Conservation (phyloP, 352 stramenopile genomes). For the Bremia lactucae region DNA sequence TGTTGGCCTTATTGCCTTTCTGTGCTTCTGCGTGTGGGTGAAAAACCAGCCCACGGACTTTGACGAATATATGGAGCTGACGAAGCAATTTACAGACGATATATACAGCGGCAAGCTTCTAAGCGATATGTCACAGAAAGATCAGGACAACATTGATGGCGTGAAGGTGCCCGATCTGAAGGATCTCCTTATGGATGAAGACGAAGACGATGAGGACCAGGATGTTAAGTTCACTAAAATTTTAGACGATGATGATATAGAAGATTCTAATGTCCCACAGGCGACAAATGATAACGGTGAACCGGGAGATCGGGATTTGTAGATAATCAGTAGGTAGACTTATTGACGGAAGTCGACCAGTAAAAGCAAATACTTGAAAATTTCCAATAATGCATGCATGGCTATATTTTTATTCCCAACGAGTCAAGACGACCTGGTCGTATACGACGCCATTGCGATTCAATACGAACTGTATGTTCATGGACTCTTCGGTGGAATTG, state of each 20-base stretch:
- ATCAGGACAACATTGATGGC: conserved; percentile 97
- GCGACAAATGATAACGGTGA: conserved; percentile 26
- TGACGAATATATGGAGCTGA: conserved; percentile 96
- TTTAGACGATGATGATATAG: conserved; percentile 65
- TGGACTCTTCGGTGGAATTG: conserved; percentile 44
- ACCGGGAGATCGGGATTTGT: conserved; percentile 57
- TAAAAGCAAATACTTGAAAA: too few relatives aligned
- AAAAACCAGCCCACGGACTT: conserved; percentile 99
- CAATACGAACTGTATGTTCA: conserved; percentile 68
- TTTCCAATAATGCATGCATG: too few relatives aligned
- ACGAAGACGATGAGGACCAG: conserved; percentile 67
- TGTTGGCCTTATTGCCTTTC: conserved; percentile 86
- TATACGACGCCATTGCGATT: conserved; percentile 76
- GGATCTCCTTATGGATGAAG: conserved; percentile 77
- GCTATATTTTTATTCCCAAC: conserved; percentile 28
- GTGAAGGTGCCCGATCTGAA: conserved; percentile 86
- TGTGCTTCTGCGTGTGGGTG: conserved; percentile 95
- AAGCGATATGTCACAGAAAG: conserved; percentile 94
- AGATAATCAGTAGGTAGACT: conserved; percentile 23
- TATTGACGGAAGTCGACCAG: conserved; percentile 14
- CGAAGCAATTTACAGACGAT: conserved; percentile 99
- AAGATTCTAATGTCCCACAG: conserved; percentile 24
- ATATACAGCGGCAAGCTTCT: conserved; percentile 98
- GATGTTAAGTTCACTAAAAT: conserved; percentile 73
- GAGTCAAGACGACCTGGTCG: conserved; percentile 54